Percentiles rank a stretch among this genome's conserved stretches.
These are phyloP conservation scores for Gaeumannomyces tritici DNA, from an alignment of 2,329 filamentous ascomycete genomes.

Conservation along the genomic window DNA sequence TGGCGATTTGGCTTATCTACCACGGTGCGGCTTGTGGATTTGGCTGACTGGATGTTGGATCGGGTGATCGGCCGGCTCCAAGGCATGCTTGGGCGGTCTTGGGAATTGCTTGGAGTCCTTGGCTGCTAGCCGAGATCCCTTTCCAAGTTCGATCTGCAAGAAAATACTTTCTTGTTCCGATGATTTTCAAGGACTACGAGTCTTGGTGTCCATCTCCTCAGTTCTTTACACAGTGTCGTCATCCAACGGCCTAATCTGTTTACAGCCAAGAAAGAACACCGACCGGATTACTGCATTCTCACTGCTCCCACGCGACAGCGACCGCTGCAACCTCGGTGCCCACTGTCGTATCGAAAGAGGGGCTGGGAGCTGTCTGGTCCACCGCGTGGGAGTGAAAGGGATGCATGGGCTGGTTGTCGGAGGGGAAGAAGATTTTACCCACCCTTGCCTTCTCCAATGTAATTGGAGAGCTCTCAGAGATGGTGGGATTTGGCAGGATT, in stretches of 20 bases:
- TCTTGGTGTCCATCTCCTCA: background rate
- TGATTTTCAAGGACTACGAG: background rate
- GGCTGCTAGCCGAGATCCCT: too few relatives aligned
- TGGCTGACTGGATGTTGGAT: background rate
- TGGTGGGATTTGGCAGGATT: too few relatives aligned
- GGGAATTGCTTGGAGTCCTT: background rate
- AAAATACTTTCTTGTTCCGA: too few relatives aligned
- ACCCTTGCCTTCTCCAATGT: background rate
- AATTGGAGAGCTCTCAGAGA: background rate
- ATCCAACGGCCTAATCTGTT: background rate
- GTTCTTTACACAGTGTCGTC: background rate
- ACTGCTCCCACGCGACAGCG: background rate
- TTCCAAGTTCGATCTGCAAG: background rate
- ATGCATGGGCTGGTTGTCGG: background rate
- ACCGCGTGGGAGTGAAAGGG: background rate
- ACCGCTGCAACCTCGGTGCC: background rate
- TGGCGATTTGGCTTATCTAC: background rate
- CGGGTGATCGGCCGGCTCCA: too few relatives aligned
- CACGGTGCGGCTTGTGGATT: background rate
- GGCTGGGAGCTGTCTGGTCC: background rate
- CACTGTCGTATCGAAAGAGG: background rate
- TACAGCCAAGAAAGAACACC: background rate
- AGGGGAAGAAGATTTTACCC: background rate
- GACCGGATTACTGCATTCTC: background rate
- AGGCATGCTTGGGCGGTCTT: background rate